Evolutionary conservation across 164 flowering plant species (phyloP).

Genomic region (grape (Vitis vinifera)): ASM3070453v1 NC_081811.1:30931001-30931500

Average conservation of each 20-base stretch:
- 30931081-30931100: conserved; percentile 1
- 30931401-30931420: conserved; percentile 18
- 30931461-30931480: conserved; percentile 24
- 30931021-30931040: too few relatives aligned
- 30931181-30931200: conserved; percentile 30
- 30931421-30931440: conserved; percentile 28
- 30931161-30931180: conserved; percentile 39
- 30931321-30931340: conserved; percentile 17
- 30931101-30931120: conserved; percentile 45
- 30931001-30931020: too few relatives aligned
- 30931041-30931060: background rate
- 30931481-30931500: background rate
- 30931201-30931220: conserved; percentile 45
- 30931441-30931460: conserved; percentile 50
- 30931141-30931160: conserved; percentile 34
- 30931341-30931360: conserved; percentile 11
- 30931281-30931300: conserved; percentile 6
- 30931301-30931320: conserved; percentile 4
- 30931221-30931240: conserved; percentile 47
- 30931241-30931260: conserved; percentile 24
- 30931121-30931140: conserved; percentile 41
- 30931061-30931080: background rate
- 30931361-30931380: conserved; percentile 12
- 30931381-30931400: conserved; percentile 14
- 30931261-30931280: conserved; percentile 30